Evolutionary conservation across 1,139 yeast species (phyloP), one percentile per base, ranked within the genome.

Genomic region (Saccharomyces uvarum): DNA sequence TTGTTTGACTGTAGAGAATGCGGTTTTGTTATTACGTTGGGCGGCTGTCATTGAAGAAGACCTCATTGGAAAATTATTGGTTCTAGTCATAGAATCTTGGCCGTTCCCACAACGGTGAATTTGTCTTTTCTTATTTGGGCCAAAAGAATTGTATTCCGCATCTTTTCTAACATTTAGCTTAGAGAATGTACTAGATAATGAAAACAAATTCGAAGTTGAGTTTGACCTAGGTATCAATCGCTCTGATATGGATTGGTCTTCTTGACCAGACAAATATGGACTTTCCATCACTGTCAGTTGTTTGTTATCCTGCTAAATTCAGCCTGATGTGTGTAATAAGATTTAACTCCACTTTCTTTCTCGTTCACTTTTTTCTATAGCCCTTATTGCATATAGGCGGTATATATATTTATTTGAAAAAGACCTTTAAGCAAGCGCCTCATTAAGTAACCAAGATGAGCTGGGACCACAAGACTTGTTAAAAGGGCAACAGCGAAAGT

Each of bases 121-220:
- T 13, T 38, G 44, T 16, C 44, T 38, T 26, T 38, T 38, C n/a
- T 38, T 38, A 9, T 38, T 38, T 11, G 44, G 44, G 13, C 24
- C 24, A 21, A 19, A 16, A 9, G 16, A 38, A 19, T 16, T 38
- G 24, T 38, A 19, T 3, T 38, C 44, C 9, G 24, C 24, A 38
- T 38, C 44, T 11, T 19, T 38, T 13, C 44, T 38, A 11, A 38
- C 44, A 38, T 38, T 38, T 9, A 38, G 44, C n/a, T 38, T 38
- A 9, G 44, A 38, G 44, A 29, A 26, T 33, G 48, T 24, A 41
- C 14, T 21, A 24, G 32, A 49, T 7, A 83, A 8, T 51, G 60
- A 21, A 38, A 51, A 54, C n/a, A 54, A 41, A 26, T 54, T 54
- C 24, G 54, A 50, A n/a, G 54, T 50, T 13, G 56, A 54, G 29